A percentile compares a stretch with the other conserved stretches of the same genome.
Evolutionary conservation across 163 green algal genomes (phyloP).

Genomic region (Scenedesmus sp.): DNA sequence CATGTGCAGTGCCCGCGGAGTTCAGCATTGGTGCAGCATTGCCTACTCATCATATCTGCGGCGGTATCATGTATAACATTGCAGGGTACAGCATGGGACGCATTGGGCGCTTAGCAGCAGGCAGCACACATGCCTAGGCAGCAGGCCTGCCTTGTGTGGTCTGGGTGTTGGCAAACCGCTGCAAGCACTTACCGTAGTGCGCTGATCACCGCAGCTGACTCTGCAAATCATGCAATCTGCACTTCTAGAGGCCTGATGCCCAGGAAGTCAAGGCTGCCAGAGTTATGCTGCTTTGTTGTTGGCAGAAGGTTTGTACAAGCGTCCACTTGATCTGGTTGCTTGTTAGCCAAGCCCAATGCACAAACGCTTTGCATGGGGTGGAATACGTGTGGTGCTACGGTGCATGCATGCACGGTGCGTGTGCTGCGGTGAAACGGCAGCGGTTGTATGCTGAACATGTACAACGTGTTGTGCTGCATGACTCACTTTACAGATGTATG

Average conservation of each 20-base stretch:
- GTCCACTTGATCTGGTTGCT: background rate
- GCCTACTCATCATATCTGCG: too few relatives aligned
- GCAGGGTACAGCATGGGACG: too few relatives aligned
- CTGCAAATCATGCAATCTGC: background rate
- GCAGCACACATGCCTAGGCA: too few relatives aligned
- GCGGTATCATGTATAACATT: too few relatives aligned
- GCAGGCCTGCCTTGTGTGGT: too few relatives aligned
- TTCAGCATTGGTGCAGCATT: too few relatives aligned
- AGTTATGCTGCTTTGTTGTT: background rate
- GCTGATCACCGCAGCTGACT: background rate
- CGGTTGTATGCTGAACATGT: background rate
- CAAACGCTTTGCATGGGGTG: background rate
- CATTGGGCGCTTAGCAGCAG: too few relatives aligned
- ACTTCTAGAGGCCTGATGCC: background rate
- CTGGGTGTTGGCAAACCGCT: too few relatives aligned
- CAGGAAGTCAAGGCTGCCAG: background rate
- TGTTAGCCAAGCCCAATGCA: background rate
- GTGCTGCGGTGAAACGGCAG: too few relatives aligned
- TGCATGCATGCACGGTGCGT: background rate
- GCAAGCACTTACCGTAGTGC: too few relatives aligned
- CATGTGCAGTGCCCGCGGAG: too few relatives aligned
- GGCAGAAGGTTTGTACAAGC: background rate
- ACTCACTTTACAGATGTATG: background rate
- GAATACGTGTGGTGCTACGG: too few relatives aligned
- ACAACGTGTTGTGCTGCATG: background rate